phyloP scores from a whole-genome alignment of 345 rosid species.

The Raphanus raphanistrum region DNA sequence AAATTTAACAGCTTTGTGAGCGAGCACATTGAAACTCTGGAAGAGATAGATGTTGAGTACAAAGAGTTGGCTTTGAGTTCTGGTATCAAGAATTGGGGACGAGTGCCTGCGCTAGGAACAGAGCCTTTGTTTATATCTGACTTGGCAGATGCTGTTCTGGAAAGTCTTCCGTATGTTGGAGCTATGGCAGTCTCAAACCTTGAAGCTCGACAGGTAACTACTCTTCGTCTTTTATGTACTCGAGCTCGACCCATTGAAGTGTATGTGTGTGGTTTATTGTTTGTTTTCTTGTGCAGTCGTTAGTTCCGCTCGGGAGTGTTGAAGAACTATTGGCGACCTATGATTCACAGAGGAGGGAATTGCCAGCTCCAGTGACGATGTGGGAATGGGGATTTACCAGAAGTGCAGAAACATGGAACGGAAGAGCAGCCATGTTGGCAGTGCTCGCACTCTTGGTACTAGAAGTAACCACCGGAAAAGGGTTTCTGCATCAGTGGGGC shows the following conservation, averaged over 20 bases:
- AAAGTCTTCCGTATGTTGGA: constrained; percentile 97
- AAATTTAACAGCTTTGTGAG: constrained; percentile 76
- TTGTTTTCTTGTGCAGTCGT: constrained; percentile 57
- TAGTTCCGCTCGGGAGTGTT: constrained; percentile 93
- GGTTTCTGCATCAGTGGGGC: constrained; percentile 95
- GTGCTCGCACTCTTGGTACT: constrained; percentile 78
- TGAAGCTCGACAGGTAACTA: constrained; percentile 93
- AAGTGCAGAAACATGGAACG: constrained; percentile 99
- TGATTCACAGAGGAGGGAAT: constrained; percentile 87
- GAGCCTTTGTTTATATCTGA: constrained; percentile 93
- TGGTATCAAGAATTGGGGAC: constrained; percentile 94
- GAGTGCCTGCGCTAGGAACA: constrained; percentile 94
- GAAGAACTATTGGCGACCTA: constrained; percentile 86
- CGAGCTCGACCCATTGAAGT: not conserved
- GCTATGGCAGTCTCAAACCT: constrained; percentile 98
- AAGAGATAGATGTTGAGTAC: constrained; percentile 97
- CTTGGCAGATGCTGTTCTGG: constrained; percentile 96
- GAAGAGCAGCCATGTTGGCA: constrained; percentile 97
- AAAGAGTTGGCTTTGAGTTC: constrained; percentile 89
- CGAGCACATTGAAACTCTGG: constrained; percentile 96
- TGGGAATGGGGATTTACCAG: constrained; percentile 99
- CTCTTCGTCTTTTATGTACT: constrained; percentile 6
- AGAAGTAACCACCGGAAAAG: constrained; percentile 92
- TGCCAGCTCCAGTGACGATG: constrained; percentile 84
- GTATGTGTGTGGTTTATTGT: not conserved